Base-by-base conservation (phyloP, 2,329 filamentous ascomycete genomes). In the Fusarium gaditjirri region DNA sequence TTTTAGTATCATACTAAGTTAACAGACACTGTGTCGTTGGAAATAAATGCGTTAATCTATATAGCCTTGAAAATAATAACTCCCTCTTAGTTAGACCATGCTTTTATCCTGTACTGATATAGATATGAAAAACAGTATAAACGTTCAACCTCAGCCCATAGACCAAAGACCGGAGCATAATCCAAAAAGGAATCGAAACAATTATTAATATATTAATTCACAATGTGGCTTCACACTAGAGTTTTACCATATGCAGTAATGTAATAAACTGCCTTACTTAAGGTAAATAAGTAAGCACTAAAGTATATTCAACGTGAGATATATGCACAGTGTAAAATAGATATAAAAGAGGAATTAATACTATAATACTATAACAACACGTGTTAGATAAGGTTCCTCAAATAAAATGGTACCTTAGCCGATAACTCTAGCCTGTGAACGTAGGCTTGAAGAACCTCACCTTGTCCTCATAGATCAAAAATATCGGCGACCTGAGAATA, bases 311-410 rank as follows among this genome's bases (percentile, higher is more conserved):
- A 33, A 33, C 21, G 8, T 19, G n/a, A 33, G 27, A 23, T 31
- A 23, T 13, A 17, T 31, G 6, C 9, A 70, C 68, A 70, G 68
- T 70, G 66, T 25, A 19, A 6, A 11, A 6, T 19, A 1, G 1
- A n/a, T 4, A 11, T 0, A n/a, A 4, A 8, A 3, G 8, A 13
- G 8, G 16, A 33, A 8, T 43, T 42, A 16, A 36, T 52, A 63
- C 70, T 68, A 56, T 42, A 17, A 39, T 52, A 63, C 70, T 68
- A 56, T 67, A 41, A 42, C 19, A 35, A 19, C 50, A 44, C 60
- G 50, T 38, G 36, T 31, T 19, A 54, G 36, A 53, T 58, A 16
- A 46, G 31, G 44, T n/a, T 4, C 25, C 25, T 25, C 25, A 25
- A 25, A 25, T 25, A 25, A 31, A 31, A 29, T n/a, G 19, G 44